A percentile compares a stretch with the other conserved stretches of the same genome.
Conservation (phyloP, 345 rosid species). For the Citrus maxima region DNA sequence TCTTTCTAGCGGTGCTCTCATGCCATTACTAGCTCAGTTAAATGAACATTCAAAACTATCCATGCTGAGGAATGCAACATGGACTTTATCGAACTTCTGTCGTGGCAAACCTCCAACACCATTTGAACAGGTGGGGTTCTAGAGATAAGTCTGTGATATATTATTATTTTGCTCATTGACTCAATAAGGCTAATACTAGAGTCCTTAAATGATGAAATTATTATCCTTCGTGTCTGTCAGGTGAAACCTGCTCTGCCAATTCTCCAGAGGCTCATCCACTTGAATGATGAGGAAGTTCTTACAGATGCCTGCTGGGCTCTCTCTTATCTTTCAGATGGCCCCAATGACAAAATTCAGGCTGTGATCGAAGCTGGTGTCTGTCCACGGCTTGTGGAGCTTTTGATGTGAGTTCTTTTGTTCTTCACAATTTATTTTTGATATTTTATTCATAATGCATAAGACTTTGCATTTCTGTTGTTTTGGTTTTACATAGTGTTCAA, state of each 20-base stretch:
- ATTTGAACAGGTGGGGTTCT: conserved; percentile 55
- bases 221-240: conserved; percentile 32
- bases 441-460: no score
- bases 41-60: conserved; percentile 61
- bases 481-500: not conserved
- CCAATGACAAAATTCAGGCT: conserved; percentile 87
- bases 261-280: conserved; percentile 67
- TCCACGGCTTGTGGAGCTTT: conserved; percentile 78
- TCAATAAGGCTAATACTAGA: not conserved
- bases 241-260: conserved; percentile 78
- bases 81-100: conserved; percentile 75
- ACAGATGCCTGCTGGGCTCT: conserved; percentile 94
- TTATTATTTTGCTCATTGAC: not conserved
- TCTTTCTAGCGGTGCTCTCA: conserved; percentile 59
- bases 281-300: conserved; percentile 80
- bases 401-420: conserved; percentile 46
- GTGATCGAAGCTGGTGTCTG: conserved; percentile 80
- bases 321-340: conserved; percentile 73
- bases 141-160: not conserved
- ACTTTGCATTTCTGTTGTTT: not conserved
- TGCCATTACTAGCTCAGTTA: conserved; percentile 65
- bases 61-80: conserved; percentile 77
- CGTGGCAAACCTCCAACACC: conserved; percentile 78
- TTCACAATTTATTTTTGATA: not conserved
- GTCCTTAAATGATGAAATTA: not conserved